Evolutionary conservation across 169 alveolate species (phyloP), one percentile per base, ranked within the genome.

Genomic region (Plasmodium knowlesi): DNA sequence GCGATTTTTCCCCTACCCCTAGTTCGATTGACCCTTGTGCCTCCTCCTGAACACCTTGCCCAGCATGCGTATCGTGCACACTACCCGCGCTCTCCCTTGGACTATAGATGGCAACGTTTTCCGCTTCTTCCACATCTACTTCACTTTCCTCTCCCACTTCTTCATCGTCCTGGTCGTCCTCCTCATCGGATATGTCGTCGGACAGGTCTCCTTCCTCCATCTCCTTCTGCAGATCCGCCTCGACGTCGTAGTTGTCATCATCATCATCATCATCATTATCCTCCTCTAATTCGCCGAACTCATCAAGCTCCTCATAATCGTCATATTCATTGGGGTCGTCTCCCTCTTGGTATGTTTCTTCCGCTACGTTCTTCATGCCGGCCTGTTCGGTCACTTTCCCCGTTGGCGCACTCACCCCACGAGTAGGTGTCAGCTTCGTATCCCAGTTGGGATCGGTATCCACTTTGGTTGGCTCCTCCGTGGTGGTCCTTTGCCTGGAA

Each of bases 161-260:
- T 16, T 74, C 81, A 3, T 32, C 93, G 10, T 73, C 93, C 8
- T 53, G 85, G 19, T 67, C 85, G 34, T 76, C 85, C 3, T 80
- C 73, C 46, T 80, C 85, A 5, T 39, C 53, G 19, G 5, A 3
- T n/a, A n/a, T n/a, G n/a, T n/a, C n/a, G n/a, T n/a, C n/a, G n/a
- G n/a, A n/a, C n/a, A n/a, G n/a, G n/a, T n/a, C n/a, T n/a, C n/a
- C n/a, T n/a, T n/a, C n/a, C n/a, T n/a, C n/a, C n/a, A n/a, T n/a
- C n/a, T n/a, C n/a, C n/a, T n/a, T n/a, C n/a, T n/a, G n/a, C n/a
- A n/a, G n/a, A n/a, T n/a, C n/a, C n/a, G n/a, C n/a, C n/a, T n/a
- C n/a, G n/a, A n/a, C n/a, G n/a, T n/a, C n/a, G n/a, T n/a, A n/a
- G n/a, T n/a, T n/a, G n/a, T n/a, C n/a, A n/a, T n/a, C 25, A 54